Evolutionary conservation across 305 asterid genomes (phyloP).

Genomic region (Fraxinus nigra): DNA sequence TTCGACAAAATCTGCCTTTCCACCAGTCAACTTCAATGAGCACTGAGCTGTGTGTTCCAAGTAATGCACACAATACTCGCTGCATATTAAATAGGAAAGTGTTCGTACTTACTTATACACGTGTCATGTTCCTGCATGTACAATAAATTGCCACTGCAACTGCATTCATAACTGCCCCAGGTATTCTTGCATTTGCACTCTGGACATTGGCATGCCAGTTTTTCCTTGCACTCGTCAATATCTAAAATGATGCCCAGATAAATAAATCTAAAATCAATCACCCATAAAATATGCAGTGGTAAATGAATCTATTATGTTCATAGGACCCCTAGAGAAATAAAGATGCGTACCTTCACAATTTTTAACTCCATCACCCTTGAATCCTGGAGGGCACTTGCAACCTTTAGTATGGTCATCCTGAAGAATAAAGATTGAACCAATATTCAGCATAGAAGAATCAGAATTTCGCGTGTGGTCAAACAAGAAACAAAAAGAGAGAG

Average conservation of each 20-base stretch:
- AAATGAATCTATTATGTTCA: neutral
- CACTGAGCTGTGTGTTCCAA: neutral
- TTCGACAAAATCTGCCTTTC: neutral
- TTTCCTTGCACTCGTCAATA: conserved; percentile 84
- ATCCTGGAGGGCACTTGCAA: conserved; percentile 91
- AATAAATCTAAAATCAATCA: neutral
- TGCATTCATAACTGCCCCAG: conserved; percentile 90
- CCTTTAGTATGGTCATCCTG: conserved; percentile 86
- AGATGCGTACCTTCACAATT: conserved; percentile 68
- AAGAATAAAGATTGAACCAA: conserved; percentile 17
- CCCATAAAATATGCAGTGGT: neutral
- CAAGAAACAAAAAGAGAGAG: conserved; percentile 2
- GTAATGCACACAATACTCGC: neutral
- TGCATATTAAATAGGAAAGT: neutral
- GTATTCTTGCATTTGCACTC: conserved; percentile 90
- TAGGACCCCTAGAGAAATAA: neutral
- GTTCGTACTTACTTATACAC: conserved; percentile 58
- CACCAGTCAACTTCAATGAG: neutral
- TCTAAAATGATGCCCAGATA: conserved; percentile 35
- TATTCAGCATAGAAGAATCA: neutral
- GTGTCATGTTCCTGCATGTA: conserved; percentile 91
- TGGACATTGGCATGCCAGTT: conserved; percentile 69
- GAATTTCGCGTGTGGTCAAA: neutral
- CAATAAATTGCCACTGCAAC: conserved; percentile 53
- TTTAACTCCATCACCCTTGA: conserved; percentile 84